Evolutionary conservation across 2,329 filamentous ascomycete species (phyloP).

Genomic region (Penicillium sp.): DNA sequence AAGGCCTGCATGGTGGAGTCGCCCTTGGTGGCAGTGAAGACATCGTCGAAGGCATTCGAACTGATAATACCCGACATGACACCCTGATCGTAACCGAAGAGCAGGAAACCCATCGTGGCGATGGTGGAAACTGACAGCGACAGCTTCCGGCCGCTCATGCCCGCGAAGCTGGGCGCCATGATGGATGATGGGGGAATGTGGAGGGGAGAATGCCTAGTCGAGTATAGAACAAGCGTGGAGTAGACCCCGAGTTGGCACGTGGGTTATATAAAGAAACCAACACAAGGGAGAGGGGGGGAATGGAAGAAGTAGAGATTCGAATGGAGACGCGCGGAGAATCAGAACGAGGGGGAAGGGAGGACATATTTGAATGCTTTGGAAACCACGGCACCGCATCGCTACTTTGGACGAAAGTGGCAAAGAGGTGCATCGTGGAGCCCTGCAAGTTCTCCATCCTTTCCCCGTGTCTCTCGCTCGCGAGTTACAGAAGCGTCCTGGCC

Average conservation of each 20-base stretch:
- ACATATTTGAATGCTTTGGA: constrained; percentile 30
- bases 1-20: constrained; percentile 42
- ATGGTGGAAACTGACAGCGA: constrained; percentile 60
- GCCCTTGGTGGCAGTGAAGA: constrained; percentile 34
- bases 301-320: constrained; percentile 5
- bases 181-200: constrained; percentile 3
- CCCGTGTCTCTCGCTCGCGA: constrained; percentile 8
- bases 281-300: constrained; percentile 6
- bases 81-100: constrained; percentile 31
- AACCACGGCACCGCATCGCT: no score
- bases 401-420: constrained; percentile 22
- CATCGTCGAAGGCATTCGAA: constrained; percentile 31
- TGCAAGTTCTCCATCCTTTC: constrained; percentile 12
- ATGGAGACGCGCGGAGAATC: constrained; percentile 16
- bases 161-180: constrained; percentile 57
- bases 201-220: neutral
- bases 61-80: constrained; percentile 43
- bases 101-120: constrained; percentile 60
- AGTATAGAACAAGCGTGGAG: neutral
- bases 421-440: constrained; percentile 23
- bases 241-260: constrained; percentile 5
- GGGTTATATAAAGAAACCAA: neutral
- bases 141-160: constrained; percentile 58
- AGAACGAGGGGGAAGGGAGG: constrained; percentile 19
- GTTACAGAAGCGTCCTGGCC: neutral